Base-by-base conservation (phyloP, 768 basidiomycete genomes). In the Tulasnella sp. region DNA sequence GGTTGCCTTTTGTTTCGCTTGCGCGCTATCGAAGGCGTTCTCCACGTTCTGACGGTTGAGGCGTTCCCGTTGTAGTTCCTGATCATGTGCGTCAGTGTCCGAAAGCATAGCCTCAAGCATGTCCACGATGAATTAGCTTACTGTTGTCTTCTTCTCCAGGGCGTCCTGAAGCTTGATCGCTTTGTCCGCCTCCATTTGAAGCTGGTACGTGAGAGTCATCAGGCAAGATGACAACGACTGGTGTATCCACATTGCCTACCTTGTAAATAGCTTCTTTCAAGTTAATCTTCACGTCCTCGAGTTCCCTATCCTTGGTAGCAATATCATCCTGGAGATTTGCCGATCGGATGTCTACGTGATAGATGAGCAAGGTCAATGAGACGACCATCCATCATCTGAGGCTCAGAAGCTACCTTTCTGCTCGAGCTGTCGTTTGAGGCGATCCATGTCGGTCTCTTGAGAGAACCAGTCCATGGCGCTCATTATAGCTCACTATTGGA, bases 21-120 rank as follows among this genome's bases (percentile, higher is more conserved):
- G 51, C 31, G 51, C 51, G 19, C 17, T 21, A 22, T 53, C 51
- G 29, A 53, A 41, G 15, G 51, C 31, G 5, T 30, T 53, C 30
- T 53, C 51, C 8, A 53, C n/a, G 51, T 53, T 53, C 51, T 53
- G 51, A 53, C 51, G 51, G 22, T n/a, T 22, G 31, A 53, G 51
- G 4, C 51, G 25, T 21, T 53, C 51, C 29, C 51, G 51, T 53
- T 53, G 51, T 17, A 53, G 34, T 34, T 53, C 51, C 51, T 53
- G 25, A 29, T 17, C 1, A 9, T 2, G 4, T 2, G 2, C 21
- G 30, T 53, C 21, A 53, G n/a, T n/a, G n/a, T n/a, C n/a, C n/a
- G n/a, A n/a, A n/a, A n/a, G 31, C 31, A 34, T 29, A n/a, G 4
- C 2, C 10, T 19, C 7, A 10, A 21, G 15, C 11, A 12, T 2